Base-by-base conservation (phyloP, 257 asterid genomes). In the Lycium barbarum region DNA sequence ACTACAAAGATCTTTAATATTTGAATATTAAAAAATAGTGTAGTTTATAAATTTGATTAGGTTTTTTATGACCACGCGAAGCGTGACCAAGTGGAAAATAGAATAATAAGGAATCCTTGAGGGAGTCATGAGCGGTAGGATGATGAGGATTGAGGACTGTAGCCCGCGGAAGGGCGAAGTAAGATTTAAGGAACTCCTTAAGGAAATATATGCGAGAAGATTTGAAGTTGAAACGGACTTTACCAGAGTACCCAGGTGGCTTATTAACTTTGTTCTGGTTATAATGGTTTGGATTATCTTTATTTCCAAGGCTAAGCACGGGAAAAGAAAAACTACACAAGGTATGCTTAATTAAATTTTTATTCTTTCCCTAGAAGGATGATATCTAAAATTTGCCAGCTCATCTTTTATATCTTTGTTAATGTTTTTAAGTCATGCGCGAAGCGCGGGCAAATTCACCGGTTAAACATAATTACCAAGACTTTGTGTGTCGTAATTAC, bases 151-250 rank as follows among this genome's bases (percentile, higher is more conserved):
- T 93, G 58, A 95, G 91, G 92, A 98, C 99, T 61, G 98, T 92
- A 61, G 98, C 33, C 33, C 33, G 33, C 33, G 94, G 86, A 97
- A 91, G 89, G 97, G 99, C 55, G 99, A 97, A 84, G 92, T 98
- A 38, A 91, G 94, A 87, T 95, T 98, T 20, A 97, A 95, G 99
- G 99, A 97, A 89, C 97, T 97, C 85, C 98, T 97, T 73, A 98
- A 98, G 45, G 99, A 97, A 92, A 94, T 97, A 63, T 95, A 95
- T 88, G 98, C 98, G 43, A 91, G 98, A 87, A 98, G 99, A 33
- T 98, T 97, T 59, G 99, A 97, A 85, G 96, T 95, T 84, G 98
- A 95, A 89, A 93, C 94, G 85, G 94, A 97, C 91, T 97, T 91
- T 90, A 92, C 95, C 11, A 95, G 95, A 85, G 98, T 98, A 26